phyloP scores from a whole-genome alignment of 2,329 filamentous ascomycete species.

The Colletotrichum siamense region DNA sequence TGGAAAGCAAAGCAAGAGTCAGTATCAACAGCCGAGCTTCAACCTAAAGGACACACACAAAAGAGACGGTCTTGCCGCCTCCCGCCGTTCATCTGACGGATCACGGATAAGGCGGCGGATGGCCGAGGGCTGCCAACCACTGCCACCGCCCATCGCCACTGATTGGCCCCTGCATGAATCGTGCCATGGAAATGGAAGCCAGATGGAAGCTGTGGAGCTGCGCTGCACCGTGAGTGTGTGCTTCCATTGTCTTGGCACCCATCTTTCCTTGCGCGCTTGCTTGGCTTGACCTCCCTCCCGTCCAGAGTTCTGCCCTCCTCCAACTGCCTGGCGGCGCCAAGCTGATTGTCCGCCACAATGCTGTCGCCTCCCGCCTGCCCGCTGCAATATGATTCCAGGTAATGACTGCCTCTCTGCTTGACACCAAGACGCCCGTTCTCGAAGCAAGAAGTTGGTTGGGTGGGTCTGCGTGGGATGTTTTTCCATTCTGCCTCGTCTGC shows the following conservation, averaged over 20 bases:
- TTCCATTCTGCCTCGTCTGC: not conserved
- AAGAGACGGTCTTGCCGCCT: slow-evolving; percentile 3
- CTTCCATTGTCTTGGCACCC: not conserved
- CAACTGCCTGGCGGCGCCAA: not conserved
- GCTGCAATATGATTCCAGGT: not conserved
- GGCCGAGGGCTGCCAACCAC: not conserved
- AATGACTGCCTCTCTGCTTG: not conserved
- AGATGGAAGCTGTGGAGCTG: slow-evolving; percentile 13
- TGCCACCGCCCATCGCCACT: not conserved
- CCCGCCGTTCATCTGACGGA: slow-evolving; percentile 8
- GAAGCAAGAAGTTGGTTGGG: not conserved
- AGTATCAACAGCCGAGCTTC: not conserved
- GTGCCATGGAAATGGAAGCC: slow-evolving; percentile 13
- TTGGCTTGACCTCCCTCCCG: not conserved
- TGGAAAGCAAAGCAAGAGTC: not conserved
- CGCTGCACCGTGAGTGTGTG: not conserved
- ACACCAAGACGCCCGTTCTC: not conserved
- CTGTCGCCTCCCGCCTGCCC: not conserved
- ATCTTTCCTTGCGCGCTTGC: not conserved
- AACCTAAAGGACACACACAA: not conserved
- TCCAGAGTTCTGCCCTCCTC: not conserved
- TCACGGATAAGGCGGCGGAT: slow-evolving; percentile 1
- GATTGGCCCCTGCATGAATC: slow-evolving; percentile 19
- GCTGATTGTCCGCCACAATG: not conserved
- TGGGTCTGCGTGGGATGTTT: slow-evolving; percentile 14